These are phyloP conservation scores for Rhizophagus sp. DNA, from an alignment of 192 early-diverging fungal species.

Conservation along the genomic window DNA sequence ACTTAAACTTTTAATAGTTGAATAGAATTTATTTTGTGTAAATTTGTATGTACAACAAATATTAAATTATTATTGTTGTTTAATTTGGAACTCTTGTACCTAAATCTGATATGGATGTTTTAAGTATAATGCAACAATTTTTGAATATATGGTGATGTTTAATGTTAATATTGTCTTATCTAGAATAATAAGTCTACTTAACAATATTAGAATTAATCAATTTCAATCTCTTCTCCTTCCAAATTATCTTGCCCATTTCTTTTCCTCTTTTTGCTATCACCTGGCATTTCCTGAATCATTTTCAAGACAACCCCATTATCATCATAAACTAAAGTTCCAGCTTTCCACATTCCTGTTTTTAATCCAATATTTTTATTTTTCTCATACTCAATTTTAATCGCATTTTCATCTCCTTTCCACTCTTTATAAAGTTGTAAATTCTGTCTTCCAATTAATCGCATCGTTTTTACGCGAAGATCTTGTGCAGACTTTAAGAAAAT, in stretches of 20 bases:
- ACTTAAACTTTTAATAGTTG: background rate
- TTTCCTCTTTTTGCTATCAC: slow-evolving; percentile 2
- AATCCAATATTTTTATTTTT: slow-evolving; percentile 81
- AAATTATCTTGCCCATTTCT: background rate
- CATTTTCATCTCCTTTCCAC: slow-evolving; percentile 77
- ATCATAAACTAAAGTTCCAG: slow-evolving; percentile 77
- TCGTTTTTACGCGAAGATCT: slow-evolving; percentile 83
- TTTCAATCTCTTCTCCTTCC: slow-evolving; percentile 9
- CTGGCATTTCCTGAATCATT: slow-evolving; percentile 35
- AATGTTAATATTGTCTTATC: too few species aligned
- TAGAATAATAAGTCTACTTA: background rate
- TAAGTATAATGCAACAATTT: too few species aligned
- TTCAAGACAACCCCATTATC: slow-evolving; percentile 73
- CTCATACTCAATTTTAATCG: slow-evolving; percentile 71
- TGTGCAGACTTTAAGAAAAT: slow-evolving; percentile 54
- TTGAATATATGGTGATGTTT: too few species aligned
- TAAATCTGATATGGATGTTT: too few species aligned
- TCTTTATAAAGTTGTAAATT: slow-evolving; percentile 84
- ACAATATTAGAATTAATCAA: background rate
- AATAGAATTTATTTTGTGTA: background rate
- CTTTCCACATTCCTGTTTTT: slow-evolving; percentile 75
- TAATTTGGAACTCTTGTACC: too few species aligned
- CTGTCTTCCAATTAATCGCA: slow-evolving; percentile 82
- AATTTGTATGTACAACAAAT: too few species aligned
- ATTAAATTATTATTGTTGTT: too few species aligned